Percentiles rank a stretch among this genome's conserved stretches.
These are phyloP conservation scores for Aspergillus brunneoviolaceus DNA, from an alignment of 2,329 filamentous ascomycete species.

Conservation along the genomic window DNA sequence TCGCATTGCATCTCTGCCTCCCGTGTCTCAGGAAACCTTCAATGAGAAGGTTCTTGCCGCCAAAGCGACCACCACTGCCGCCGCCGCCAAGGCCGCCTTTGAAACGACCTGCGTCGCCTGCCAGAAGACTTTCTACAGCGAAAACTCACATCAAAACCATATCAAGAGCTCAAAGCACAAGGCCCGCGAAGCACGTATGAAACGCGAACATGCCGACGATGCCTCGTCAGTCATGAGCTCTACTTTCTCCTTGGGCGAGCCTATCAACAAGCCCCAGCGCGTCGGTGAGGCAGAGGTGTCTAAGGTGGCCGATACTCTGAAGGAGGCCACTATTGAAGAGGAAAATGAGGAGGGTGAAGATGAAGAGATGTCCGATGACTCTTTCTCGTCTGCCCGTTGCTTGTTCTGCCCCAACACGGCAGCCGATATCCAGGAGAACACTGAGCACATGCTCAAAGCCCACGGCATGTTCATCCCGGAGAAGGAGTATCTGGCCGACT, in stretches of 20 bases:
- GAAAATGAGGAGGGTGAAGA: constrained; percentile 53
- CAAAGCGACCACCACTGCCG: constrained; percentile 77
- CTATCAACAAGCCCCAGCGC: constrained; percentile 54
- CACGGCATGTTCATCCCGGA: constrained; percentile 98
- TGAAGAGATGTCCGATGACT: constrained; percentile 42
- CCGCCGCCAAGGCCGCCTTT: constrained; percentile 84
- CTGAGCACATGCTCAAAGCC: constrained; percentile 84
- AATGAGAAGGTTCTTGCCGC: constrained; percentile 93
- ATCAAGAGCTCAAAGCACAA: constrained; percentile 88
- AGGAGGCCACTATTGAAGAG: constrained; percentile 60
- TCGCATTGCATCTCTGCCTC: constrained; percentile 83
- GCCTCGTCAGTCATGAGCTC: constrained; percentile 83
- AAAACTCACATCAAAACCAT: constrained; percentile 94
- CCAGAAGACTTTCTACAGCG: constrained; percentile 91
- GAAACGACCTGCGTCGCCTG: constrained; percentile 80
- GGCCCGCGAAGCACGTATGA: constrained; percentile 58
- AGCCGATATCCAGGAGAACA: constrained; percentile 70
- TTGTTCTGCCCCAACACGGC: constrained; percentile 92
- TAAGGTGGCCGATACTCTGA: constrained; percentile 73
- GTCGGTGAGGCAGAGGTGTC: constrained; percentile 74
- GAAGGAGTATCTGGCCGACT: constrained; percentile 74
- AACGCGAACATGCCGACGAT: constrained; percentile 58
- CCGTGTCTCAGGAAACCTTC: constrained; percentile 88
- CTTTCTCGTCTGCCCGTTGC: constrained; percentile 59
- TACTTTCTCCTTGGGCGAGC: constrained; percentile 86